Percentiles rank a stretch among this genome's conserved stretches.
These are phyloP conservation scores for Scheffersomyces lignicola DNA, from an alignment of 1,139 yeast species.

Conservation along the genomic window DNA sequence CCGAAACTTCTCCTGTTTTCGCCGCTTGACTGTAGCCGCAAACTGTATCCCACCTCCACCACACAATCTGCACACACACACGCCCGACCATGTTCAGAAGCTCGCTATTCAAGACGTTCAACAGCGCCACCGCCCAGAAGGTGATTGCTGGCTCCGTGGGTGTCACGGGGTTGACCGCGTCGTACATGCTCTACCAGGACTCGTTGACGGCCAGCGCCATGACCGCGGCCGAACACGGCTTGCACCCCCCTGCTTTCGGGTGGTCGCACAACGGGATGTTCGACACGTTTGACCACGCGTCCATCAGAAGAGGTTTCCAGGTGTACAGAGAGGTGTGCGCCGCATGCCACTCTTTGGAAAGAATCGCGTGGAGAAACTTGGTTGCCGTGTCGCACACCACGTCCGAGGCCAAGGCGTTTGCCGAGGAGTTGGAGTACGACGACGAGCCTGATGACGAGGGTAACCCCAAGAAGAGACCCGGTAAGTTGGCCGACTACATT, in stretches of 20 bases:
- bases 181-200: constrained; percentile 76
- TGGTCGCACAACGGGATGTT: constrained; percentile 97
- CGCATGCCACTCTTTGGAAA: constrained; percentile 94
- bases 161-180: constrained; percentile 67
- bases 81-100: constrained; percentile 36
- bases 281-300: constrained; percentile 91
- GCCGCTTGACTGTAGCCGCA: no score
- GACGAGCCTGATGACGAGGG: constrained; percentile 99
- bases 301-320: constrained; percentile 98
- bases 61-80: no score
- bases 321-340: constrained; percentile 99
- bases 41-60: no score
- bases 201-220: constrained; percentile 87
- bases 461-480: constrained; percentile 96
- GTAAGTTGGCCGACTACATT: constrained; percentile 93
- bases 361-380: constrained; percentile 98
- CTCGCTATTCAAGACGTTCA: constrained; percentile 20
- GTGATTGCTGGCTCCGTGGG: constrained; percentile 65
- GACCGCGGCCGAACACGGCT: constrained; percentile 99
- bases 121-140: constrained; percentile 49
- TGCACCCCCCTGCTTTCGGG: constrained; percentile 88
- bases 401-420: constrained; percentile 87
- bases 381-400: constrained; percentile 96
- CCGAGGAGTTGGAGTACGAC: constrained; percentile 96
- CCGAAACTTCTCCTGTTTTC: no score